phyloP scores from a whole-genome alignment of 805 yeast species.

The Starmerella bacillaris region DNA sequence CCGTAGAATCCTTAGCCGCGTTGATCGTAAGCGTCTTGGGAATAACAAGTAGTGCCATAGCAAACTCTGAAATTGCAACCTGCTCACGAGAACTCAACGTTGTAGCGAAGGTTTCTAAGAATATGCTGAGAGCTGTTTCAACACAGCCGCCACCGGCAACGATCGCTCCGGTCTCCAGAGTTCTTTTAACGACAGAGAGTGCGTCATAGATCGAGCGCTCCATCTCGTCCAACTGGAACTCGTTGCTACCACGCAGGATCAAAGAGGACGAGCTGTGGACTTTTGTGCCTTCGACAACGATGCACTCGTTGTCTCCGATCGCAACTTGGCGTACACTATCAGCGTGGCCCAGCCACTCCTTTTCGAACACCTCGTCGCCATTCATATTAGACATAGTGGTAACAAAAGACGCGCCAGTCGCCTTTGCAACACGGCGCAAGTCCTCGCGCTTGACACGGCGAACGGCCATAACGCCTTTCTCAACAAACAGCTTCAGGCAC shows the following conservation, averaged over 20 bases:
- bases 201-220: slow-evolving; percentile 94
- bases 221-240: slow-evolving; percentile 93
- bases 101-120: slow-evolving; percentile 90
- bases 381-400: slow-evolving; percentile 80
- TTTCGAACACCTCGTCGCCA: slow-evolving; percentile 84
- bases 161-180: slow-evolving; percentile 80
- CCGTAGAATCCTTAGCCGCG: slow-evolving; percentile 94
- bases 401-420: slow-evolving; percentile 89
- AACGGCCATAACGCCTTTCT: slow-evolving; percentile 83
- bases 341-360: slow-evolving; percentile 71
- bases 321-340: slow-evolving; percentile 79
- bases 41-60: slow-evolving; percentile 68
- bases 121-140: slow-evolving; percentile 86
- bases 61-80: slow-evolving; percentile 94
- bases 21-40: slow-evolving; percentile 95
- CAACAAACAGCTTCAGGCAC: slow-evolving; percentile 79
- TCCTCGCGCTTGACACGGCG: slow-evolving; percentile 96
- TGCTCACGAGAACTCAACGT: slow-evolving; percentile 96
- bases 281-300: slow-evolving; percentile 71
- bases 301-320: slow-evolving; percentile 94
- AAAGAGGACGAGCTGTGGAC: slow-evolving; percentile 85
- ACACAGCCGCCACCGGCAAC: slow-evolving; percentile 99
- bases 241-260: slow-evolving; percentile 83
- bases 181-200: slow-evolving; percentile 82
- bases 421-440: slow-evolving; percentile 87